A percentile compares a stretch with the other conserved stretches of the same genome.
phyloP scores from a whole-genome alignment of 2,329 filamentous ascomycete species.

The Coniochaeta sp. region DNA sequence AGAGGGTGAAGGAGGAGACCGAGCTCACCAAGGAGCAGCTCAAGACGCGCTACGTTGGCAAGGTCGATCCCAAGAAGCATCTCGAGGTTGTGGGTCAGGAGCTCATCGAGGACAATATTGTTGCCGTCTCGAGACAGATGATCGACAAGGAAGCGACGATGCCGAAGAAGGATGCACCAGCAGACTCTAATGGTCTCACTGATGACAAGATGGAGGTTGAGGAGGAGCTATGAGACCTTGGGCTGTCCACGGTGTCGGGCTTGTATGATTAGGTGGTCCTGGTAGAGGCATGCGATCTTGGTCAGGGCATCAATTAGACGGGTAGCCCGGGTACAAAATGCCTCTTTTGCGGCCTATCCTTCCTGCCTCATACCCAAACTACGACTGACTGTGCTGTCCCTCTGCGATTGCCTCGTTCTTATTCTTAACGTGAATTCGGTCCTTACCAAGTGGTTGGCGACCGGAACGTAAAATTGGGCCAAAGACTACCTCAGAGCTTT shows the following conservation, averaged over 20 bases:
- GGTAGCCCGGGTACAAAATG: conserved; percentile 5
- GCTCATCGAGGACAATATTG: conserved; percentile 98
- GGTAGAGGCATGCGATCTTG: conserved; percentile 5
- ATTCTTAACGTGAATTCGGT: too few relatives aligned
- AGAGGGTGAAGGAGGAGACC: conserved; percentile 97
- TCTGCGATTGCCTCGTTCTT: neutral
- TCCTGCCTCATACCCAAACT: neutral
- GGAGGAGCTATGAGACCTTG: conserved; percentile 33
- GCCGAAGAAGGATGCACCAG: conserved; percentile 57
- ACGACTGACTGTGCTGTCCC: neutral
- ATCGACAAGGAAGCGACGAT: conserved; percentile 98
- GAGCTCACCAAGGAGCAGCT: conserved; percentile 95
- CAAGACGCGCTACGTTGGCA: conserved; percentile 97
- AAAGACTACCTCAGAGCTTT: too few relatives aligned
- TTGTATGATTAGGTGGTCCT: conserved; percentile 14
- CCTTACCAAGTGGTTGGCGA: too few relatives aligned
- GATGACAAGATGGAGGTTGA: conserved; percentile 65
- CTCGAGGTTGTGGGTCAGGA: conserved; percentile 93
- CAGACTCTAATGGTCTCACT: conserved; percentile 36
- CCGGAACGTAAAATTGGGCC: too few relatives aligned
- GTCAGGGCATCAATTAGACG: conserved; percentile 9
- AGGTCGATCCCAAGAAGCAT: conserved; percentile 99
- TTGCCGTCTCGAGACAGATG: conserved; percentile 97
- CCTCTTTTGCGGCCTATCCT: neutral
- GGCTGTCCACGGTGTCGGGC: neutral